Percentiles rank a stretch among this genome's conserved stretches.
phyloP scores from a whole-genome alignment of 306 rosid genomes.

The Sechiopsis laciniata region DNA sequence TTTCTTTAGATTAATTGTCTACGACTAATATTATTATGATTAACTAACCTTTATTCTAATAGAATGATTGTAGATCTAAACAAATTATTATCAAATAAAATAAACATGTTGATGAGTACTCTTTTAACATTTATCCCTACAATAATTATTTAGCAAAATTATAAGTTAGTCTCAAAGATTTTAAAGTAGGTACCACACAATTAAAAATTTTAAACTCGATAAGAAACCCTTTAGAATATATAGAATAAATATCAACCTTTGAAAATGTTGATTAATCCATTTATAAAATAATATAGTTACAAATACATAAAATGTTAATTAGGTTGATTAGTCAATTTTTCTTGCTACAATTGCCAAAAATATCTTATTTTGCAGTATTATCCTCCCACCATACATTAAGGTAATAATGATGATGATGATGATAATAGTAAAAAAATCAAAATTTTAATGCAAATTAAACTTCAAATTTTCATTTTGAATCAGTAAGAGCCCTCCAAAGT shows the following conservation, averaged over 20 bases:
- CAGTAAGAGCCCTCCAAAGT: not conserved
- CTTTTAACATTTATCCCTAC: too few relatives aligned
- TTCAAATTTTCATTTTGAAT: not conserved
- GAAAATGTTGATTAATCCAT: not conserved
- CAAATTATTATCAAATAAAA: not conserved
- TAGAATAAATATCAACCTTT: not conserved
- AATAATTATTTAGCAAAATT: too few relatives aligned
- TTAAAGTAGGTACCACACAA: too few relatives aligned
- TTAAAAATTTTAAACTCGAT: too few relatives aligned
- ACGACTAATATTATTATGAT: too few relatives aligned
- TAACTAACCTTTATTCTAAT: too few relatives aligned
- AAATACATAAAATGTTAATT: not conserved
- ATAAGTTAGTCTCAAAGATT: too few relatives aligned
- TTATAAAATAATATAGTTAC: too few relatives aligned
- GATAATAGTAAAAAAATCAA: too few relatives aligned
- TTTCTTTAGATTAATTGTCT: too few relatives aligned
- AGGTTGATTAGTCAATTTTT: not conserved
- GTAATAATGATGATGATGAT: too few relatives aligned
- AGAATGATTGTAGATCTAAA: not conserved
- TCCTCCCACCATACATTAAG: not conserved
- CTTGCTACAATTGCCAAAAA: not conserved
- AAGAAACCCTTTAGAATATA: not conserved
- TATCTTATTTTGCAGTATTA: not conserved
- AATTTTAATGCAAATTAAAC: not conserved
- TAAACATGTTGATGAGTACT: not conserved